Evolutionary conservation across 78 protist species (phyloP).

Genomic region (Chrysochromulina parva): DNA sequence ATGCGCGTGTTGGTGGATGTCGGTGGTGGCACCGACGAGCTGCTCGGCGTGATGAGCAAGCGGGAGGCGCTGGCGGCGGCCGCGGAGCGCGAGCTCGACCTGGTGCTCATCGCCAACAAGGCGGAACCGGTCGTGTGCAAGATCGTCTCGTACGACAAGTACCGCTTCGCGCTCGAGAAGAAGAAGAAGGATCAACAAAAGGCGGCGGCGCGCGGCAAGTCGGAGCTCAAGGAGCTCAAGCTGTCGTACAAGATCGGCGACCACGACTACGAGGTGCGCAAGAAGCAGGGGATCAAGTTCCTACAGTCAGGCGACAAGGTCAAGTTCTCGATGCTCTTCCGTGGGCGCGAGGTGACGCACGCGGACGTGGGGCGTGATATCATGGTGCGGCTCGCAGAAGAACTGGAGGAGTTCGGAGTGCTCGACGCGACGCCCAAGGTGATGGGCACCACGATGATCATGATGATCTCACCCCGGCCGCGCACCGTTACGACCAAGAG

Average conservation of each 20-base stretch:
- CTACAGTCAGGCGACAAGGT: neutral
- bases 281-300: neutral
- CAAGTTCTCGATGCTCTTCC: conserved; percentile 13
- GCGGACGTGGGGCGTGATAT: neutral
- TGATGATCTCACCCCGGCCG: neutral
- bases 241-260: conserved; percentile 2
- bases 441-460: conserved; percentile 2
- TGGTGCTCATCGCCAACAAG: neutral
- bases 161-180: conserved; percentile 4
- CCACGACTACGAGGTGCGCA: conserved; percentile 16
- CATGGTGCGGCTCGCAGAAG: neutral
- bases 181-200: conserved; percentile 8
- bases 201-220: neutral
- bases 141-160: conserved; percentile 15
- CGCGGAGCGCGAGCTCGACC: neutral
- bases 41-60: conserved; percentile 21
- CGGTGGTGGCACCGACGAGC: neutral
- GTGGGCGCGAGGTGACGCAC: conserved; percentile 8
- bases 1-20: neutral
- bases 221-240: conserved; percentile 20
- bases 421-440: neutral
- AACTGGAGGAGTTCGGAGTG: neutral
- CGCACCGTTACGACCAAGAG: no score
- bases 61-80: conserved; percentile 16
- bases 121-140: neutral